phyloP scores from a whole-genome alignment of 2,329 filamentous ascomycete species.

The Pezicula rhizophila region DNA sequence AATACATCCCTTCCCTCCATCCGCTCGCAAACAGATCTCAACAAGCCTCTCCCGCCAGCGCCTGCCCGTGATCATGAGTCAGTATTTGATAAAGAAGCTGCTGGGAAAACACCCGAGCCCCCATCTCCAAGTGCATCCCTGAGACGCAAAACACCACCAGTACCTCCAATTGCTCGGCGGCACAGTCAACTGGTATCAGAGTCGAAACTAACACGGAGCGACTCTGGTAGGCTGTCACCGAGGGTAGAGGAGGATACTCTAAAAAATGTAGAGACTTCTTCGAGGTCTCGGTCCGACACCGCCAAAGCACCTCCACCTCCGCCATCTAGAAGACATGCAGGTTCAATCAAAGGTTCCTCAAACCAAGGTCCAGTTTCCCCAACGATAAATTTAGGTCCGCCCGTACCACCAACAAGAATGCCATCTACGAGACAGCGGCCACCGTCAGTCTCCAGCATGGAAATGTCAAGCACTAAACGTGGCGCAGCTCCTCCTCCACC shows the following conservation, averaged over 20 bases:
- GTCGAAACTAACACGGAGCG: conserved; percentile 18
- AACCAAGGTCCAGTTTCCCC: conserved; percentile 16
- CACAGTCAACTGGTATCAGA: conserved; percentile 25
- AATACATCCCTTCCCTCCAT: conserved; percentile 11
- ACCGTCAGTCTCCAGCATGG: conserved; percentile 20
- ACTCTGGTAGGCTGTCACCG: conserved; percentile 18
- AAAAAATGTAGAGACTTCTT: conserved; percentile 7
- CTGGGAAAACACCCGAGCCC: conserved; percentile 43
- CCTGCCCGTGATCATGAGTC: conserved; percentile 41
- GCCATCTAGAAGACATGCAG: conserved; percentile 22
- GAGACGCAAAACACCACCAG: conserved; percentile 31
- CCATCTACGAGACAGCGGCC: conserved; percentile 17
- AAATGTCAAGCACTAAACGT: conserved; percentile 20
- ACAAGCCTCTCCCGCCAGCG: conserved; percentile 56
- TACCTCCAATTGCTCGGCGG: conserved; percentile 31
- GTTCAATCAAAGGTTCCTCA: conserved; percentile 17
- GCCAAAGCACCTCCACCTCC: conserved; percentile 26
- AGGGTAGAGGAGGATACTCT: conserved; percentile 23
- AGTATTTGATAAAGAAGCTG: conserved; percentile 47
- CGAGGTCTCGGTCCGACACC: conserved; percentile 13
- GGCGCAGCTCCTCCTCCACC: conserved; percentile 22
- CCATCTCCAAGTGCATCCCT: conserved; percentile 27
- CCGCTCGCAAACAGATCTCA: conserved; percentile 41
- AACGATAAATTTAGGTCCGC: conserved; percentile 29
- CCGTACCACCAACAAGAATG: conserved; percentile 33